Conservation (phyloP, 139 green algal species). For the Spirogloea muscicola region DNA sequence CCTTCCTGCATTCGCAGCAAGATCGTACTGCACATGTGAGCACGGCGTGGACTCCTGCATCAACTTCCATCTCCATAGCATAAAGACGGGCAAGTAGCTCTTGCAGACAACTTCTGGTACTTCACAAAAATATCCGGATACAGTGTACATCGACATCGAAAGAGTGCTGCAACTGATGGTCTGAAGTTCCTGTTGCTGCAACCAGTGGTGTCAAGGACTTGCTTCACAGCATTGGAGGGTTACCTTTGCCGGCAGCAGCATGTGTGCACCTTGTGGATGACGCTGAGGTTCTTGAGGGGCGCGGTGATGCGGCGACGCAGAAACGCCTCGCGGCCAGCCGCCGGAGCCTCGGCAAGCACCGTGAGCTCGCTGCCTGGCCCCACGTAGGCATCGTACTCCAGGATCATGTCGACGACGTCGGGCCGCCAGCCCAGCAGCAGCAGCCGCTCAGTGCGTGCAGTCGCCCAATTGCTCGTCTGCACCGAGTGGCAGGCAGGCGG, state of each 20-base stretch:
- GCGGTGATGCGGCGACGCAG: not conserved
- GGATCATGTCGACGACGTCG: constrained; percentile 40
- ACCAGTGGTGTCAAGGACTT: no score
- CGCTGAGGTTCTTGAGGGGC: constrained; percentile 10
- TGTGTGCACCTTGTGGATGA: constrained; percentile 26
- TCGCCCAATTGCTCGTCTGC: constrained; percentile 21
- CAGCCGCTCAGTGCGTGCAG: constrained; percentile 18
- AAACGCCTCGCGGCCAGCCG: constrained; percentile 7
- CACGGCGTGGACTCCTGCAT: no score
- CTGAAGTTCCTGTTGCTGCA: no score
- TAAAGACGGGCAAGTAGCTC: no score
- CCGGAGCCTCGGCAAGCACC: constrained; percentile 17
- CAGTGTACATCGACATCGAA: no score
- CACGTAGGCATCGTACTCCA: constrained; percentile 37
- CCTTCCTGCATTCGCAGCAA: not conserved
- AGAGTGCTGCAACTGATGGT: no score
- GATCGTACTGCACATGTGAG: no score
- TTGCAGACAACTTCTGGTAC: no score
- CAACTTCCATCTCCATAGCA: no score
- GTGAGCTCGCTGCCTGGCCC: constrained; percentile 43
- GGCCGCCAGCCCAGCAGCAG: constrained; percentile 27
- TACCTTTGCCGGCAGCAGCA: no score
- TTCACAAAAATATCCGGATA: no score
- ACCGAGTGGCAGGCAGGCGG: not conserved
- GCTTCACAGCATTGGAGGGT: no score